Base-by-base conservation (phyloP, 139 green algal genomes). In the Micromonas pusilla region DNA sequence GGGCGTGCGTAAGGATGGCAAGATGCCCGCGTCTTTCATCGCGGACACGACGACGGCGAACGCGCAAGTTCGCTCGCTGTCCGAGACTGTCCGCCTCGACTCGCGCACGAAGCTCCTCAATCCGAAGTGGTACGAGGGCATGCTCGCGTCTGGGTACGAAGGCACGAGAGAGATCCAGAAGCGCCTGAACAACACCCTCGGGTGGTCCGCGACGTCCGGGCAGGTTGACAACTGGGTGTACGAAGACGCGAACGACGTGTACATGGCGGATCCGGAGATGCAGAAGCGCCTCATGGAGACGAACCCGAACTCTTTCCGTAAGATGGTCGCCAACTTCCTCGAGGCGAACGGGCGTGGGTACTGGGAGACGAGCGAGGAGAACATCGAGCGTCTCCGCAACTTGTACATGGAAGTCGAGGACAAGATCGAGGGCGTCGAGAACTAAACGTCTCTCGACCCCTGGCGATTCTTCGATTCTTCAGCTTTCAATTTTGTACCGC, bases 51-150 rank as follows among this genome's bases (percentile, higher is more conserved):
- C 95, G 73, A 99, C 95, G 0, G 95, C 95, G 80, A 99, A 99
- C 79, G 95, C 91, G 38, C 93, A 97, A 89, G 95, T 99, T 37
- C 90, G 95, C 32, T 93, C 91, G 3, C 88, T 99, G 79, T 83
- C 84, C 25, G 93, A 97, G 88, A 98, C 93, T 0, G 93, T 99
- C 57, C 90, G 95, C 68, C 87, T 99, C 70, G 95, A 99, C 80
- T 91, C 95, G 0, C 91, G 95, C 83, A 99, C 95, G 60, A 99
- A 99, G 93, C 91, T 99, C 86, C 89, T 99, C 34, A 99, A 99
- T 90, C 95, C 95, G 81, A 99, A 99, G 91, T 99, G 95, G 95
- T 99, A 98, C 76, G 94, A 99, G 88, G 94, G 92, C 85, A 98
- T 98, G 94, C 79, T 99, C 52, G 67, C 64, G 76, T 89, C 75